phyloP scores from a whole-genome alignment of 2,329 filamentous ascomycete genomes.

The Colletotrichum spinosum region DNA sequence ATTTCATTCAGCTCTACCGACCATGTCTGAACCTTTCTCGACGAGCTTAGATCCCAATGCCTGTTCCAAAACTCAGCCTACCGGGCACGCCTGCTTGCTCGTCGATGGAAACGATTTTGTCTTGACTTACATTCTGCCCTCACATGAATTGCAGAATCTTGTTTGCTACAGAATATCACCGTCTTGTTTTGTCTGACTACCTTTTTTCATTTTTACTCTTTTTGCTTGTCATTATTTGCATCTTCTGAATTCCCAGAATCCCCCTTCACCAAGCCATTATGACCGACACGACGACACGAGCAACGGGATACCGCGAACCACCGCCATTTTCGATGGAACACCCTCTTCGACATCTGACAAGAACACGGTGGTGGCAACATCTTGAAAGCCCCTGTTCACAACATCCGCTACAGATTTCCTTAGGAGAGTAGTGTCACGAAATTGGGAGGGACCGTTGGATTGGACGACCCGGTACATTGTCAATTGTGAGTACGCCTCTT shows the following conservation, averaged over 20 bases:
- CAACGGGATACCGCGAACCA: no score
- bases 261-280: not conserved
- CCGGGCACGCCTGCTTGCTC: not conserved
- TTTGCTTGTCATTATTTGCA: slow-evolving; percentile 30
- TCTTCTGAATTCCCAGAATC: slow-evolving; percentile 10
- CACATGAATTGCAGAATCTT: slow-evolving; percentile 29
- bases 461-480: no score
- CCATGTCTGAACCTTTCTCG: slow-evolving; percentile 18
- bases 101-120: slow-evolving; percentile 26
- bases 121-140: slow-evolving; percentile 28
- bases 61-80: not conserved
- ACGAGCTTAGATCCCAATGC: not conserved
- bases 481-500: no score
- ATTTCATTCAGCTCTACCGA: slow-evolving; percentile 3
- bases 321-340: not conserved
- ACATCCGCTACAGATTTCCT: no score
- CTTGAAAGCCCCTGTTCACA: no score
- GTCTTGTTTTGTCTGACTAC: slow-evolving; percentile 26
- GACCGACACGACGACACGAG: not conserved
- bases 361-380: no score
- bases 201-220: slow-evolving; percentile 33
- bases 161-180: slow-evolving; percentile 17
- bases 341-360: not conserved
- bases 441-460: no score
- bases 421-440: no score